Percentiles rank a stretch among this genome's conserved stretches.
Evolutionary conservation across 805 yeast species (phyloP).

Genomic region (Kodamaea hsintzibuensis): DNA sequence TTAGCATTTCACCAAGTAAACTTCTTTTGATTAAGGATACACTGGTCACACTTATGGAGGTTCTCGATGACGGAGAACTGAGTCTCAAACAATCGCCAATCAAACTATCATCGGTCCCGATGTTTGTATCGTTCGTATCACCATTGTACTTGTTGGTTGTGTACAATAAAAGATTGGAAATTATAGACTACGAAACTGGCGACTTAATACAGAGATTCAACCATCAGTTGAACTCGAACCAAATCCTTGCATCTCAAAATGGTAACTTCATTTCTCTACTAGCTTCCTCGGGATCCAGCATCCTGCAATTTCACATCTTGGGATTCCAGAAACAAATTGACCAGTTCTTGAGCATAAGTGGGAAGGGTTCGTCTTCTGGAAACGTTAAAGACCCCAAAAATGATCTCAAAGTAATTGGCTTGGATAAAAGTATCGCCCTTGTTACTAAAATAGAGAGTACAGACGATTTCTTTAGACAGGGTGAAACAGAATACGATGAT

Average conservation of each 20-base stretch:
- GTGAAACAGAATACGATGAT: conserved; percentile 8
- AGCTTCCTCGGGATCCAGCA: conserved; percentile 25
- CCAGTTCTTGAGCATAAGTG: conserved; percentile 31
- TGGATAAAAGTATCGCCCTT: conserved; percentile 34
- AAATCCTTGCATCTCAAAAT: conserved; percentile 19
- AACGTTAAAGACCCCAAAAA: conserved; percentile 24
- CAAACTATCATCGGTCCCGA: conserved; percentile 27
- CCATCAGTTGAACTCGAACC: conserved; percentile 31
- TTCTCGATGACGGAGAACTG: conserved; percentile 11
- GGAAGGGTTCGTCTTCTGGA: conserved; percentile 16
- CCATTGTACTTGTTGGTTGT: conserved; percentile 37
- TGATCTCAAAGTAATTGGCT: conserved; percentile 33
- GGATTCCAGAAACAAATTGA: conserved; percentile 36
- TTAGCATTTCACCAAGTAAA: conserved; percentile 14
- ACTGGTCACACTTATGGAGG: conserved; percentile 22
- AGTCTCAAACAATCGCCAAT: conserved; percentile 20
- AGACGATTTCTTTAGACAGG: conserved; percentile 24
- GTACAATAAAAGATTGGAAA: conserved; percentile 33
- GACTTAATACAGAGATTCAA: conserved; percentile 34
- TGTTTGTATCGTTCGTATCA: conserved; percentile 23
- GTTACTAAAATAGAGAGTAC: conserved; percentile 25
- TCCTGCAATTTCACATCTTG: conserved; percentile 31
- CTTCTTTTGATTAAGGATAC: conserved; percentile 35
- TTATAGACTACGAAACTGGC: conserved; percentile 37
- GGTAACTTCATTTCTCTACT: conserved; percentile 16